A percentile compares a stretch with the other conserved stretches of the same genome.
phyloP scores from a whole-genome alignment of 2,329 filamentous ascomycete genomes.

The Westerdykella sp. region DNA sequence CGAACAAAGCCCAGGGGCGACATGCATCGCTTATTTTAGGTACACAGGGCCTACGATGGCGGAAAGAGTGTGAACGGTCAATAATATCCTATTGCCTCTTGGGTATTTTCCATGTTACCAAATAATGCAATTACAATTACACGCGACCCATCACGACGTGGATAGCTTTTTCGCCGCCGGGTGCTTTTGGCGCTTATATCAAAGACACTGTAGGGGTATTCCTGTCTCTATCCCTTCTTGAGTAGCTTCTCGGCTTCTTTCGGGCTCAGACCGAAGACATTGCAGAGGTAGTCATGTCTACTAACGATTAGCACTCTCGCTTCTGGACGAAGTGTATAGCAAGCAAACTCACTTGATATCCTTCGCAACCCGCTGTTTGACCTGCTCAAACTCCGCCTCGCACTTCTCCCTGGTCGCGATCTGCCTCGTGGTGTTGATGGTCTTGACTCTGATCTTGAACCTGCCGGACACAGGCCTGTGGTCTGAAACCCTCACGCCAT shows the following conservation, averaged over 20 bases:
- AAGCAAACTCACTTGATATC: constrained; percentile 66
- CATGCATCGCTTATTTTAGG: too few relatives aligned
- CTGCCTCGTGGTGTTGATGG: constrained; percentile 62
- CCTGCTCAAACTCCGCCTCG: constrained; percentile 66
- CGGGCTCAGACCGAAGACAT: constrained; percentile 52
- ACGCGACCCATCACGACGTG: neutral
- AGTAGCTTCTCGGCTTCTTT: constrained; percentile 48
- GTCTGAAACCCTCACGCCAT: constrained; percentile 75
- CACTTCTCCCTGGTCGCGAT: constrained; percentile 64
- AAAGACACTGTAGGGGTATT: too few relatives aligned
- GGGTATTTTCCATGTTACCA: too few relatives aligned
- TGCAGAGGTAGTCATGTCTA: constrained; percentile 60
- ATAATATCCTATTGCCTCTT: too few relatives aligned
- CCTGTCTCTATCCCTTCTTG: constrained; percentile 9
- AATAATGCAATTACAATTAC: neutral
- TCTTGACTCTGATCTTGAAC: constrained; percentile 81
- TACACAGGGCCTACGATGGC: too few relatives aligned
- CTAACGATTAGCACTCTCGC: neutral
- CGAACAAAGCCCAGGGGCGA: too few relatives aligned
- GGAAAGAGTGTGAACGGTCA: too few relatives aligned
- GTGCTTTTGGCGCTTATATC: too few relatives aligned
- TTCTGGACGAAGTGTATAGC: neutral
- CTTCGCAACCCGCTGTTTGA: constrained; percentile 60
- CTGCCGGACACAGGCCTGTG: constrained; percentile 84
- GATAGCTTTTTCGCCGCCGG: neutral